These are phyloP conservation scores for Mycena crocata DNA, from an alignment of 768 basidiomycete species.

Conservation along the genomic window DNA sequence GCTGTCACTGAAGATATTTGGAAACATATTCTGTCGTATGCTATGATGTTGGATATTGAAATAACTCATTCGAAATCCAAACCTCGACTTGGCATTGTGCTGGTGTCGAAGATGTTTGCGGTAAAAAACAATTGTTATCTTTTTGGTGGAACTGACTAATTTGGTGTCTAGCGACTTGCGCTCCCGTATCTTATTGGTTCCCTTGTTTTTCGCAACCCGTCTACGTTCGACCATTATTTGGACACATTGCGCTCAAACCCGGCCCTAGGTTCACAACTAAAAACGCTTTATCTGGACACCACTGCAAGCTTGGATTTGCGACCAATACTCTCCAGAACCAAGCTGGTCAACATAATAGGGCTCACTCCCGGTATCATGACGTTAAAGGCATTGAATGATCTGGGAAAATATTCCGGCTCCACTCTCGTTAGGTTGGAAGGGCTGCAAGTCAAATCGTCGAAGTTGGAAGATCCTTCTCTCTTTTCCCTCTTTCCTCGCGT, in stretches of 20 bases:
- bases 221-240: not conserved
- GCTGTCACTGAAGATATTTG: slow-evolving; percentile 22
- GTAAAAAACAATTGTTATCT: not conserved
- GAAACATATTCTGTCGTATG: slow-evolving; percentile 15
- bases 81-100: not conserved
- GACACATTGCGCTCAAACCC: not conserved
- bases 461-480: not conserved
- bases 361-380: not conserved
- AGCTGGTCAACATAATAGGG: slow-evolving; percentile 7
- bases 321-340: not conserved
- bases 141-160: not conserved
- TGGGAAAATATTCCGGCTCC: slow-evolving; percentile 17
- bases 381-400: slow-evolving; percentile 6
- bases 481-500: slow-evolving; percentile 10
- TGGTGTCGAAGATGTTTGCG: slow-evolving; percentile 26
- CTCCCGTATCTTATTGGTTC: slow-evolving; percentile 16
- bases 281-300: slow-evolving; percentile 9
- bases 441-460: slow-evolving; percentile 8
- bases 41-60: not conserved
- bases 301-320: not conserved
- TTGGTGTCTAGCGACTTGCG: slow-evolving; percentile 14
- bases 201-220: not conserved
- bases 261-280: not conserved
- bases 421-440: slow-evolving; percentile 21
- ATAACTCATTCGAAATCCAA: not conserved